These are phyloP conservation scores for Juncus effusus DNA, from an alignment of 176 grass and related monocot genomes.

Conservation along the genomic window DNA sequence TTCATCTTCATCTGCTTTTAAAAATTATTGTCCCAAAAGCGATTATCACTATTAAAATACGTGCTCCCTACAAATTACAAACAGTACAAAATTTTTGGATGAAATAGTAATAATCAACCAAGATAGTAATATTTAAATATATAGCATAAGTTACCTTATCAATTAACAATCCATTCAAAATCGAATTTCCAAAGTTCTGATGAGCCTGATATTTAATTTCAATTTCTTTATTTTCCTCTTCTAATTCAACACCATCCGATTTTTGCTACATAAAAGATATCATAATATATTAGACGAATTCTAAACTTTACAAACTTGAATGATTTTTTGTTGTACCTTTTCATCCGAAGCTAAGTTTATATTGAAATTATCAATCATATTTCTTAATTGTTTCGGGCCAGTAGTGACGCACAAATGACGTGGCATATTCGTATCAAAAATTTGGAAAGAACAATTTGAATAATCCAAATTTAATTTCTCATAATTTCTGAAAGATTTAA, in stretches of 20 bases:
- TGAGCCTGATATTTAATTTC: constrained; percentile 8
- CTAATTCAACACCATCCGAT: constrained; percentile 11
- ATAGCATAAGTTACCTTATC: constrained; percentile 29
- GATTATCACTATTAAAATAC: constrained; percentile 28
- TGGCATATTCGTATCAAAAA: constrained; percentile 28
- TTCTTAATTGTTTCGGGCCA: constrained; percentile 15
- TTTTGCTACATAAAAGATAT: constrained; percentile 27
- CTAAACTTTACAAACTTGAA: too few relatives aligned
- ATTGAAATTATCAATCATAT: constrained; percentile 13
- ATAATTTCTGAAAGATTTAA: neutral
- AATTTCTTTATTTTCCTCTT: constrained; percentile 9
- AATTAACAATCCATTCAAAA: constrained; percentile 30
- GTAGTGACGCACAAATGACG: constrained; percentile 35
- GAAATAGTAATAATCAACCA: neutral
- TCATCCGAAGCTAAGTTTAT: neutral
- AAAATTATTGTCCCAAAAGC: constrained; percentile 36
- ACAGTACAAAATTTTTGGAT: neutral
- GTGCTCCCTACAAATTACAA: constrained; percentile 24
- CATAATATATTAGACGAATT: neutral
- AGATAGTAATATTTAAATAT: constrained; percentile 16
- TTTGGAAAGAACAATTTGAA: constrained; percentile 22
- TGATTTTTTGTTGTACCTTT: constrained; percentile 18
- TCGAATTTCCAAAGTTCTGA: constrained; percentile 16
- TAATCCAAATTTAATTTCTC: constrained; percentile 2
- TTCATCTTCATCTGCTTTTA: constrained; percentile 25